Conservation (phyloP, 345 rosid genomes). For the Euclidium syriacum region DNA sequence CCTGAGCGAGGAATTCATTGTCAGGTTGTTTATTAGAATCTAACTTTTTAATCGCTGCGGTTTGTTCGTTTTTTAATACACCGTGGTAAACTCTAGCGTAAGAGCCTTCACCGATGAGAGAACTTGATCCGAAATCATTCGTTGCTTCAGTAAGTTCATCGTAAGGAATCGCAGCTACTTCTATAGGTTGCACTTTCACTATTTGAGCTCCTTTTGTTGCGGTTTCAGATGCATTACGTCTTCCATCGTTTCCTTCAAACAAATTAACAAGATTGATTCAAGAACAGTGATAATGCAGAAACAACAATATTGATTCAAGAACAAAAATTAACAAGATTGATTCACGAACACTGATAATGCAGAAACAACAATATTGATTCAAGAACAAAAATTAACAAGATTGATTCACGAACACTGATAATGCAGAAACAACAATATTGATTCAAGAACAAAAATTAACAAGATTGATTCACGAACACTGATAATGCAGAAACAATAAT, state of each 20-base stretch:
- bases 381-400: no score
- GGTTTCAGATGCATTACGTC: slow-evolving; percentile 41
- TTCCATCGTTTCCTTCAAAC: slow-evolving; percentile 41
- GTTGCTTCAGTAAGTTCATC: slow-evolving; percentile 54
- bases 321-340: no score
- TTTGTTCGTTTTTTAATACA: slow-evolving; percentile 40
- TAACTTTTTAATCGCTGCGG: slow-evolving; percentile 54
- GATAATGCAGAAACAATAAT: no score
- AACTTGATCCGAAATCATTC: slow-evolving; percentile 38
- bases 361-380: no score
- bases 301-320: no score
- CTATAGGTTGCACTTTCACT: slow-evolving; percentile 55
- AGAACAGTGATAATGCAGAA: no score
- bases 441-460: no score
- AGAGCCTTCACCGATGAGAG: slow-evolving; percentile 67
- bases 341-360: no score
- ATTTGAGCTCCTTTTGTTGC: slow-evolving; percentile 41
- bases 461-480: no score
- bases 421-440: no score
- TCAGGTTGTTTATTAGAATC: slow-evolving; percentile 59
- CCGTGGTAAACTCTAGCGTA: slow-evolving; percentile 60
- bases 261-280: not conserved
- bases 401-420: no score
- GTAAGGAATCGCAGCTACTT: slow-evolving; percentile 50
- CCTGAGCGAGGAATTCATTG: slow-evolving; percentile 38